phyloP scores from a whole-genome alignment of 495 filamentous ascomycete species.

The Clohesyomyces aquaticus region DNA sequence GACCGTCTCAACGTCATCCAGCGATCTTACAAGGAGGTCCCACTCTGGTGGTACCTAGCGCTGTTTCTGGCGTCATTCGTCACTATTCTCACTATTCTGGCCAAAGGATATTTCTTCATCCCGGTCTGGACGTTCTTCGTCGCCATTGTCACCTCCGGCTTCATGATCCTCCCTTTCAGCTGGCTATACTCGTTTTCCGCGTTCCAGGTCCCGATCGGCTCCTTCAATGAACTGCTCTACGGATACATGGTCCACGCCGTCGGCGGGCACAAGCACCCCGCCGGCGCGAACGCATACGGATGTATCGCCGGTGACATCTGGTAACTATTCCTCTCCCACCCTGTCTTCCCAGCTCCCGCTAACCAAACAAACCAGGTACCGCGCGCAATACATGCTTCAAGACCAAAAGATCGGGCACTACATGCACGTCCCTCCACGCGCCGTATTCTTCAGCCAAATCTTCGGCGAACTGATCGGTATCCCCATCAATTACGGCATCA shows the following conservation, averaged over 20 bases:
- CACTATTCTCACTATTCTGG: conserved; percentile 54
- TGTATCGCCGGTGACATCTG: conserved; percentile 53
- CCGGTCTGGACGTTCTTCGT: conserved; percentile 62
- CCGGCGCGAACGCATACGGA: conserved; percentile 58
- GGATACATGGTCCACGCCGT: conserved; percentile 59
- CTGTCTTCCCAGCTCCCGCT: too few relatives aligned
- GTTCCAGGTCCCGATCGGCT: conserved; percentile 55
- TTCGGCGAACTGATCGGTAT: conserved; percentile 57
- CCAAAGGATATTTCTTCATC: conserved; percentile 57
- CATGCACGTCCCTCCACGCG: conserved; percentile 56
- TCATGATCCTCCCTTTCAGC: conserved; percentile 57
- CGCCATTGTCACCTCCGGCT: conserved; percentile 54
- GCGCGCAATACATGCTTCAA: conserved; percentile 56
- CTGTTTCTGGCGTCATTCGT: conserved; percentile 55
- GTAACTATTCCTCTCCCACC: background rate
- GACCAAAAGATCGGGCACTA: conserved; percentile 62
- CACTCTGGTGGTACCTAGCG: conserved; percentile 57
- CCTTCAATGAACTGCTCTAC: conserved; percentile 61
- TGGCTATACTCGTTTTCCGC: conserved; percentile 63
- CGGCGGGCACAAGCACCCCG: conserved; percentile 53
- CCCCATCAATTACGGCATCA: conserved; percentile 54
- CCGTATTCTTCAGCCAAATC: conserved; percentile 57
- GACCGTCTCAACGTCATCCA: conserved; percentile 61
- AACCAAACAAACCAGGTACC: conserved; percentile 40
- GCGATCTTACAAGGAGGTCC: conserved; percentile 59